Evolutionary conservation across 2,329 filamentous ascomycete genomes (phyloP).

Genomic region (Gaeumannomyces tritici): DNA sequence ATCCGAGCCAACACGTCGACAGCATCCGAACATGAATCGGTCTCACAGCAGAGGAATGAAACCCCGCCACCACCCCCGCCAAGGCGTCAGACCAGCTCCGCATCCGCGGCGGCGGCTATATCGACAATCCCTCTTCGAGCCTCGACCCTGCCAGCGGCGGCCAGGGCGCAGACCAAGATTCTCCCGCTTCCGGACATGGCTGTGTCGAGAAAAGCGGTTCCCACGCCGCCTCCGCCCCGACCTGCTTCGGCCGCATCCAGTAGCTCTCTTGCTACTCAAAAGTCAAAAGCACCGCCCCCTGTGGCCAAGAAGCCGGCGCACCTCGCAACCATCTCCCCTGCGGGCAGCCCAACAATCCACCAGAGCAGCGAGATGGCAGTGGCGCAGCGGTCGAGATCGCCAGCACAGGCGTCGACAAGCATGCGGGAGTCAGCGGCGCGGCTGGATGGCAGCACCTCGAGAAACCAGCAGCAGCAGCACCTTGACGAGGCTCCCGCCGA

Average conservation of each 20-base stretch:
- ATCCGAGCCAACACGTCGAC: conserved; percentile 18
- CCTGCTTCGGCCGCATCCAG: conserved; percentile 18
- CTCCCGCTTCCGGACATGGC: neutral
- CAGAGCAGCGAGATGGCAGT: conserved; percentile 9
- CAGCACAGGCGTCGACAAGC: neutral
- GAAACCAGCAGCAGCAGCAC: no score
- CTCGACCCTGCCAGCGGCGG: conserved; percentile 21
- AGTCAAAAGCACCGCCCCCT: conserved; percentile 39
- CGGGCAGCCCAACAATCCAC: conserved; percentile 13
- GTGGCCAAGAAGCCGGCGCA: conserved; percentile 56
- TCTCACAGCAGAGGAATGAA: conserved; percentile 16
- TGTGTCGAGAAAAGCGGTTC: neutral
- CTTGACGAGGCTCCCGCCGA: neutral
- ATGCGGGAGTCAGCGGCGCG: neutral
- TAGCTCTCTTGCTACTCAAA: conserved; percentile 25
- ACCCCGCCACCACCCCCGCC: conserved; percentile 32
- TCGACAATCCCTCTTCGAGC: conserved; percentile 10
- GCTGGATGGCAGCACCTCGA: neutral
- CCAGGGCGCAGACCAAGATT: conserved; percentile 27
- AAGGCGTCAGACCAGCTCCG: conserved; percentile 10
- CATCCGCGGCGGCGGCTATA: no score
- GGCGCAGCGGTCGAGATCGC: conserved; percentile 6
- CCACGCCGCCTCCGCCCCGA: conserved; percentile 9
- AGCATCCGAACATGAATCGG: neutral
- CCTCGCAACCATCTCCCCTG: conserved; percentile 26